A percentile compares a stretch with the other conserved stretches of the same genome.
These are phyloP conservation scores for Moesziomyces sp. DNA, from an alignment of 1,284 basidiomycete genomes.

Conservation along the genomic window DNA sequence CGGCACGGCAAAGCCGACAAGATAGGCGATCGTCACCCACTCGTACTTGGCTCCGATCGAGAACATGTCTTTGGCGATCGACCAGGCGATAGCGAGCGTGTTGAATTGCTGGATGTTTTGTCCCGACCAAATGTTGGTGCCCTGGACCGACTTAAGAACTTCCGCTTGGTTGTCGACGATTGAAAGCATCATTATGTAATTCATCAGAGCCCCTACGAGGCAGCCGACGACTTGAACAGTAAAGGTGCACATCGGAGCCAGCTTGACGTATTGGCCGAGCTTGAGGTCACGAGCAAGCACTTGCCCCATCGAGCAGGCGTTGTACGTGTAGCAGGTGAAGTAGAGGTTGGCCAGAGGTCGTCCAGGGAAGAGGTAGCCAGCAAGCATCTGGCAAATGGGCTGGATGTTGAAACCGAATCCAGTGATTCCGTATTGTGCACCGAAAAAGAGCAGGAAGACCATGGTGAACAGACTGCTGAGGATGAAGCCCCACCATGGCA, in stretches of 20 bases:
- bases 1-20: conserved; percentile 32
- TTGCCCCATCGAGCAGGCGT: conserved; percentile 27
- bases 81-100: conserved; percentile 47
- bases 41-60: conserved; percentile 34
- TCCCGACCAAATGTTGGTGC: conserved; percentile 48
- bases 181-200: conserved; percentile 42
- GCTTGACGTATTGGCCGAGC: conserved; percentile 55
- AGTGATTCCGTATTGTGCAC: conserved; percentile 22
- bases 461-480: conserved; percentile 22
- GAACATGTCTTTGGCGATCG: conserved; percentile 45
- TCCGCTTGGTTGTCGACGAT: conserved; percentile 30
- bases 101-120: conserved; percentile 49
- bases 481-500: conserved; percentile 37
- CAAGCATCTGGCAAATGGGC: conserved; percentile 51
- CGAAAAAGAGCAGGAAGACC: conserved; percentile 32
- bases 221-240: conserved; percentile 38
- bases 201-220: conserved; percentile 44
- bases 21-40: conserved; percentile 34
- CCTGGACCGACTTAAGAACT: conserved; percentile 44
- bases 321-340: conserved; percentile 49
- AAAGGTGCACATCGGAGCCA: conserved; percentile 41
- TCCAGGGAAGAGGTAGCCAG: conserved; percentile 42
- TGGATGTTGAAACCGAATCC: conserved; percentile 49
- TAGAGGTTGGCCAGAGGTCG: conserved; percentile 54
- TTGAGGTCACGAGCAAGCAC: conserved; percentile 40